Evolutionary conservation across 2,329 filamentous ascomycete species (phyloP), one percentile per base, ranked within the genome.

Genomic region (Neopestalotiopsis sp.): DNA sequence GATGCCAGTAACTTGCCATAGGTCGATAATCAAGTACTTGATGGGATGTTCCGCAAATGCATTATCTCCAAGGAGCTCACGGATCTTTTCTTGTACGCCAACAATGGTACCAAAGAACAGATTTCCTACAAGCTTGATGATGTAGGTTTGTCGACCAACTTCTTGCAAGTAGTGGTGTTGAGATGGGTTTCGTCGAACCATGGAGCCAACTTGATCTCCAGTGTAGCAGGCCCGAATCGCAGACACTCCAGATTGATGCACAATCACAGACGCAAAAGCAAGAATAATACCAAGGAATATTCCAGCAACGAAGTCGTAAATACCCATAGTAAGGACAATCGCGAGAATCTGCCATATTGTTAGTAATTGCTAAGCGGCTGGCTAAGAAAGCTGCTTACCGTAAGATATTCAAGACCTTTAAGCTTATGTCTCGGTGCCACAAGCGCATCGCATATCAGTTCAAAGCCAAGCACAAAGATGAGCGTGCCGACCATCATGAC

Each of bases 51-150:
- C 84, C 32, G 85, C 84, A 77, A 98, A 98, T 2, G 90, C 88
- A 70, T 95, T 91, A 38, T 97, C 94, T 34, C 95, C 91, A 61
- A 98, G 91, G 40, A 98, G 83, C 4, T 86, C 89, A 28, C 95
- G 89, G 70, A 98, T 95, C 72, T 92, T 92, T 71, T 94, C 92
- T 79, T 99, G 96, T 0, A 99, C 95, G 62, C 94, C 94, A 66
- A 98, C 95, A 72, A 99, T 97, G 2, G 95, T 98, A 17, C 96
- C 96, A 74, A 99, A 99, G 84, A 99, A 99, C n/a, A 99, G 88
- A 76, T 95, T 98, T 0, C 96, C 95, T 0, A 93, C 92, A 17
- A 99, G 87, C 79, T 98, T 98, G 75, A 97, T 92, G 64, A 98
- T 91, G 69, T 93, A 92, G 42, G 97, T 96, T 78, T 99, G 96